These are phyloP conservation scores for Mikania micrantha DNA, from an alignment of 129 eudicot species.

Conservation along the genomic window DNA sequence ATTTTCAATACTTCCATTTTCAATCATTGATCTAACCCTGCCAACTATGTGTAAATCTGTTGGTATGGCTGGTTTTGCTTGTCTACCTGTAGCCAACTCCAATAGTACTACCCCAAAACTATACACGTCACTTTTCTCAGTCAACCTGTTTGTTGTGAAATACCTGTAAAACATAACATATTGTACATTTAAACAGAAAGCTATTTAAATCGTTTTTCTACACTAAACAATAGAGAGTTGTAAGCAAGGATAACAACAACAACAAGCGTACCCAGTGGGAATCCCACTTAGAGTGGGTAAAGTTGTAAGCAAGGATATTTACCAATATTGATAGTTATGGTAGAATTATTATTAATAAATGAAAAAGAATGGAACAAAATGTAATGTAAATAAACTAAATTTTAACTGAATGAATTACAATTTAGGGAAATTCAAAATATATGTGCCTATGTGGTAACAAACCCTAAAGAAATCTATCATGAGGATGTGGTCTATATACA, in stretches of 20 bases:
- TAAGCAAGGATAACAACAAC: no score
- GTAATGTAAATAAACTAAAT: no score
- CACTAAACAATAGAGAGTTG: not conserved
- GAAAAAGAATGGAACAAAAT: no score
- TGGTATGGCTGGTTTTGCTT: slow-evolving; percentile 21
- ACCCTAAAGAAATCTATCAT: no score
- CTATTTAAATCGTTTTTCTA: not conserved
- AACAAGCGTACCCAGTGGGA: no score
- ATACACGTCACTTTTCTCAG: slow-evolving; percentile 34
- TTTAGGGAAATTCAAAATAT: no score
- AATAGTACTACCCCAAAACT: slow-evolving; percentile 32
- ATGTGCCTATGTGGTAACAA: no score
- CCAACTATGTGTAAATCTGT: not conserved
- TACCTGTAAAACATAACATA: slow-evolving; percentile 15
- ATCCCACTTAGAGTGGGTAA: no score
- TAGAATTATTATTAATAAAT: not conserved
- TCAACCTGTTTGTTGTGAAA: slow-evolving; percentile 22
- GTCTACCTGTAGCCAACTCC: slow-evolving; percentile 17
- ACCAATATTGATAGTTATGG: no score
- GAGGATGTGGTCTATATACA: no score
- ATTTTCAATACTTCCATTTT: not conserved
- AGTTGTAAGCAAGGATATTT: no score
- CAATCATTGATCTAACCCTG: slow-evolving; percentile 15
- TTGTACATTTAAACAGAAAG: not conserved
- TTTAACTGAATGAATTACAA: no score